Evolutionary conservation across 2,329 filamentous ascomycete genomes (phyloP).

Genomic region (Talaromyces sp.): DNA sequence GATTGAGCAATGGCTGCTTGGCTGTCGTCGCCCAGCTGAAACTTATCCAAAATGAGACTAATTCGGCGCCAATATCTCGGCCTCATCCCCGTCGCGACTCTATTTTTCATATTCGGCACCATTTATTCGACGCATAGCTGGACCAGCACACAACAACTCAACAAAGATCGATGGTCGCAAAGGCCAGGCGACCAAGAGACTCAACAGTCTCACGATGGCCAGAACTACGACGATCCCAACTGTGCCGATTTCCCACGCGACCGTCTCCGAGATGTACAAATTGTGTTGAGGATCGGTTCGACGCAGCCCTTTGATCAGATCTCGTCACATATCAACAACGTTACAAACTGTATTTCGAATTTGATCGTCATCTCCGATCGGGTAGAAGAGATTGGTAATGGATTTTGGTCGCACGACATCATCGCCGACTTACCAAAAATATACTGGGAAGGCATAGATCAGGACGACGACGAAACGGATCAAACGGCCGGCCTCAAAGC

Average conservation of each 20-base stretch:
- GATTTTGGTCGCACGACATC: slow-evolving; percentile 42
- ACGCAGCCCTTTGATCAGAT: slow-evolving; percentile 55
- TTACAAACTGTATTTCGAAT: slow-evolving; percentile 54
- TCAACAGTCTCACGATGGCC: not conserved
- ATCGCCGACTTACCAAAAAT: slow-evolving; percentile 45
- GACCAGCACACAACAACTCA: slow-evolving; percentile 4
- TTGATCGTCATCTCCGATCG: slow-evolving; percentile 59
- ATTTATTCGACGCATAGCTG: slow-evolving; percentile 11
- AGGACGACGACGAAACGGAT: slow-evolving; percentile 28
- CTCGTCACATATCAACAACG: slow-evolving; percentile 52
- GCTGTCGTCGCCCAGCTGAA: not conserved
- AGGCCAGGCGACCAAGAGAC: not conserved
- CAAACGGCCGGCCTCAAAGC: slow-evolving; percentile 37
- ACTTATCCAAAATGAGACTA: not conserved
- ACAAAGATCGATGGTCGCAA: not conserved
- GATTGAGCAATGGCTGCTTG: slow-evolving; percentile 8
- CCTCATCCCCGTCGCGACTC: not conserved
- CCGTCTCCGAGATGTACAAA: slow-evolving; percentile 49
- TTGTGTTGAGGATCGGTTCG: slow-evolving; percentile 57
- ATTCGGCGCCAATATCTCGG: slow-evolving; percentile 2
- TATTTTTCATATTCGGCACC: slow-evolving; percentile 10
- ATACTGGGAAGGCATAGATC: slow-evolving; percentile 15
- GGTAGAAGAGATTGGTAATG: slow-evolving; percentile 50
- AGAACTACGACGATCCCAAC: not conserved
- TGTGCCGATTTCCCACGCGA: slow-evolving; percentile 30